Evolutionary conservation across 106 monocot species (phyloP).

Genomic region (Dioscorea dumetorum): DNA sequence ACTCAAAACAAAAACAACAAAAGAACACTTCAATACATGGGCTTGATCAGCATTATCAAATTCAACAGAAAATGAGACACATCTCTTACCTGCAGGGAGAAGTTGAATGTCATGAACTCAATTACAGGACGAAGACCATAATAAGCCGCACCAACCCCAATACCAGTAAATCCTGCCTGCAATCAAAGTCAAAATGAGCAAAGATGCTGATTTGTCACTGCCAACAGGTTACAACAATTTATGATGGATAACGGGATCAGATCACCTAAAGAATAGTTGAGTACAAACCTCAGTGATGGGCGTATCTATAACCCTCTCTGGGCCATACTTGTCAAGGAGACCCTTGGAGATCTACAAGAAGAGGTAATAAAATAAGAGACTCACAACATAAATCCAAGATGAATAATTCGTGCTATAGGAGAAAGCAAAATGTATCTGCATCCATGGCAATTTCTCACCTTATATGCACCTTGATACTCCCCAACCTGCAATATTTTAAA

Average conservation of each 20-base stretch:
- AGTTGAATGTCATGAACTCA: slow-evolving; percentile 99
- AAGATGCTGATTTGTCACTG: background rate
- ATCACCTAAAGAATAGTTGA: background rate
- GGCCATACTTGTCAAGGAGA: slow-evolving; percentile 93
- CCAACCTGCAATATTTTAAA: slow-evolving; percentile 56
- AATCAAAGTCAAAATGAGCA: background rate
- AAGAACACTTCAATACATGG: no score
- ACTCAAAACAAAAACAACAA: no score
- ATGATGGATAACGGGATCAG: background rate
- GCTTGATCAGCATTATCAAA: no score
- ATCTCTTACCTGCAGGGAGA: slow-evolving; percentile 88
- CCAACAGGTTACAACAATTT: background rate
- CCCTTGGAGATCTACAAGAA: slow-evolving; percentile 76
- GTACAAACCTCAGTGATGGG: slow-evolving; percentile 91
- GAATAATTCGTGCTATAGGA: background rate
- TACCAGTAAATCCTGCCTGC: slow-evolving; percentile 97
- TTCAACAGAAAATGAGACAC: background rate
- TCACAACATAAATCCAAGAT: background rate
- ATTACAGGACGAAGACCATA: slow-evolving; percentile 90
- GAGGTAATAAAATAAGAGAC: background rate
- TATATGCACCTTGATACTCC: slow-evolving; percentile 98
- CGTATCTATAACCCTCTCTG: slow-evolving; percentile 94
- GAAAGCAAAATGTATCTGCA: background rate
- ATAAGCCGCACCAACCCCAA: slow-evolving; percentile 98
- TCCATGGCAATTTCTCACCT: slow-evolving; percentile 38